A percentile compares a stretch with the other conserved stretches of the same genome.
phyloP scores from a whole-genome alignment of 306 rosid genomes.

The Oemleria cerasiformis region DNA sequence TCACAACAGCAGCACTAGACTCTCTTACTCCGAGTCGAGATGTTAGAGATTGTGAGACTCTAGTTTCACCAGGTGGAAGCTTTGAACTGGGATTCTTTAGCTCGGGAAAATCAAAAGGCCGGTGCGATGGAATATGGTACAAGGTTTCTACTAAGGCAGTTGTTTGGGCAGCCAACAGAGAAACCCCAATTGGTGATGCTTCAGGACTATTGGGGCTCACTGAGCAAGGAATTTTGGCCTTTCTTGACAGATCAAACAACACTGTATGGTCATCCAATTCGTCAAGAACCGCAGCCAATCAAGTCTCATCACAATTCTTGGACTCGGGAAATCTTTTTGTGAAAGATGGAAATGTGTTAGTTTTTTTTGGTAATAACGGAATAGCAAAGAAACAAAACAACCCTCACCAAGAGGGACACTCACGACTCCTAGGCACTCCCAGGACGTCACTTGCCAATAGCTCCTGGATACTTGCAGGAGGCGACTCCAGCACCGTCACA shows the following conservation, averaged over 20 bases:
- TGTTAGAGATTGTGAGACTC: constrained; percentile 10
- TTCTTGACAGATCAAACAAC: constrained; percentile 18
- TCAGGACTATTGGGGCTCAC: constrained; percentile 19
- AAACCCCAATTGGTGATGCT: constrained; percentile 14
- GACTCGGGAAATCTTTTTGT: constrained; percentile 38
- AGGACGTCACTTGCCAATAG: too few relatives aligned
- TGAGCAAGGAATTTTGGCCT: constrained; percentile 20
- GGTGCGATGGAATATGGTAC: constrained; percentile 27
- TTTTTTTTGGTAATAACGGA: too few relatives aligned
- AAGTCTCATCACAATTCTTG: constrained; percentile 22
- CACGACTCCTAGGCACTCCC: too few relatives aligned
- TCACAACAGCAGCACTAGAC: neutral
- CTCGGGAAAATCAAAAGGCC: constrained; percentile 7
- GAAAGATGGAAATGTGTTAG: constrained; percentile 16
- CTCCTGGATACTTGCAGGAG: too few relatives aligned
- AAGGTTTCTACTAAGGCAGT: neutral
- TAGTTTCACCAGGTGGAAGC: constrained; percentile 7
- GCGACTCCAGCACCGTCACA: too few relatives aligned
- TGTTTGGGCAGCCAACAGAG: constrained; percentile 26
- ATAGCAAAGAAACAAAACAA: too few relatives aligned
- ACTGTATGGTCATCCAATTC: constrained; percentile 40
- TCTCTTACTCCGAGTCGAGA: neutral
- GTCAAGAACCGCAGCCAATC: constrained; percentile 18
- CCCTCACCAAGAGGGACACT: too few relatives aligned
- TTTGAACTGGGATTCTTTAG: constrained; percentile 27